These are phyloP conservation scores for Aspergillus jensenii DNA, from an alignment of 2,329 filamentous ascomycete genomes.

Conservation along the genomic window DNA sequence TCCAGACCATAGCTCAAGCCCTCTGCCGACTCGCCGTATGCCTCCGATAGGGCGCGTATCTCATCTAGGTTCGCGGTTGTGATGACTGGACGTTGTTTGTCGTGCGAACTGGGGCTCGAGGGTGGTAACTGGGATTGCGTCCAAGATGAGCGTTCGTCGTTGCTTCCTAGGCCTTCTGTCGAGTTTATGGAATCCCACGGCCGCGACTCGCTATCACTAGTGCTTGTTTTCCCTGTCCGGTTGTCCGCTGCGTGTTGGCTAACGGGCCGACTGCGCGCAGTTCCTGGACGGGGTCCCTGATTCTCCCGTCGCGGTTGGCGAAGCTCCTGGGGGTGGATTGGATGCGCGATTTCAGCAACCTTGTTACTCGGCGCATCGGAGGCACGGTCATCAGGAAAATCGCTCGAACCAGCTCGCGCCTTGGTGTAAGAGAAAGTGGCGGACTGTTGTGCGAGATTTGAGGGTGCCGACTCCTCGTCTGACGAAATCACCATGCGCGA, in stretches of 20 bases:
- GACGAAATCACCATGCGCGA: conserved; percentile 10
- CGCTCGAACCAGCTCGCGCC: conserved; percentile 16
- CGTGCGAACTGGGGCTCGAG: conserved; percentile 14
- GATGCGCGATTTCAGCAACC: conserved; percentile 4
- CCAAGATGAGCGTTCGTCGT: conserved; percentile 7
- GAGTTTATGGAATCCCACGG: conserved; percentile 13
- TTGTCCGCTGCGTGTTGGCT: conserved; percentile 14
- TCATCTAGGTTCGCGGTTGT: conserved; percentile 8
- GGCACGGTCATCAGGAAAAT: conserved; percentile 11
- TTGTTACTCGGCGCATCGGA: conserved; percentile 17
- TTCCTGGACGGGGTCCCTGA: conserved; percentile 8
- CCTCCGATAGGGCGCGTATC: conserved; percentile 11
- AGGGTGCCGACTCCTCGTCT: conserved; percentile 17
- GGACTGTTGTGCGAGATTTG: conserved; percentile 19
- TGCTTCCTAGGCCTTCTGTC: conserved; percentile 5
- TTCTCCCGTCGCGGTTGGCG: conserved; percentile 9
- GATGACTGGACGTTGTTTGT: conserved; percentile 4
- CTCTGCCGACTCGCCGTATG: conserved; percentile 12
- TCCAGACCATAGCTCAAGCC: conserved; percentile 17
- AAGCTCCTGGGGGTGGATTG: conserved; percentile 7
- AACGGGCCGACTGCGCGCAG: conserved; percentile 8
- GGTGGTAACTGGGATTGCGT: conserved; percentile 6
- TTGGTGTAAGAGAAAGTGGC: conserved; percentile 16
- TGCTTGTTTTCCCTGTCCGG: conserved; percentile 8
- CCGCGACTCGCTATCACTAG: conserved; percentile 12